Conservation (phyloP, 148 eudicot species). For the Cornus kousa region DNA sequence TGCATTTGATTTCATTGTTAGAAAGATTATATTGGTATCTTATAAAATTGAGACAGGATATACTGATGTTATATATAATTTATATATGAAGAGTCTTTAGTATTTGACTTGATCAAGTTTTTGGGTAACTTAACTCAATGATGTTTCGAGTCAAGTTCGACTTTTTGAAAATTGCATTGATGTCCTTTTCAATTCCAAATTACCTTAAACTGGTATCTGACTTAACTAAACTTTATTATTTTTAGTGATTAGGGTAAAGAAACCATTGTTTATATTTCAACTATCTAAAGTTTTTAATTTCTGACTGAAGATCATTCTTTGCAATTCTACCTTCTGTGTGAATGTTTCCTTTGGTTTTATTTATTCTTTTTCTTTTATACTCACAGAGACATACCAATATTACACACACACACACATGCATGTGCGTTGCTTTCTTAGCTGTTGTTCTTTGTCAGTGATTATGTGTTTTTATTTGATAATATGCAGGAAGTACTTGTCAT, state of each 20-base stretch:
- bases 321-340: background rate
- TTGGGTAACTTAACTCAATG: too few relatives aligned
- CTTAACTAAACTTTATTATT: too few relatives aligned
- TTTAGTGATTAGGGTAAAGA: too few relatives aligned
- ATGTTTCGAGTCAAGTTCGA: background rate
- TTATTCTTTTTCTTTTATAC: background rate
- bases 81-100: too few relatives aligned
- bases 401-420: too few relatives aligned
- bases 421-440: background rate
- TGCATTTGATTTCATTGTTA: too few relatives aligned
- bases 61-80: too few relatives aligned
- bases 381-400: too few relatives aligned
- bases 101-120: too few relatives aligned
- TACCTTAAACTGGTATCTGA: background rate
- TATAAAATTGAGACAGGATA: too few relatives aligned
- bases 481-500: constrained; percentile 83
- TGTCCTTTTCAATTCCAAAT: background rate
- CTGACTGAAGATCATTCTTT: too few relatives aligned
- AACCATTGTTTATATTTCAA: background rate
- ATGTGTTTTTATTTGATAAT: background rate
- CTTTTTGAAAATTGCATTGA: background rate
- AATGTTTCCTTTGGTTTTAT: background rate
- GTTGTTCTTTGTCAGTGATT: background rate
- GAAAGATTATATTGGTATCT: too few relatives aligned
- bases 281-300: background rate